Evolutionary conservation across 2,329 filamentous ascomycete genomes (phyloP), one percentile per base, ranked within the genome.

Genomic region (Botryotinia calthae): DNA sequence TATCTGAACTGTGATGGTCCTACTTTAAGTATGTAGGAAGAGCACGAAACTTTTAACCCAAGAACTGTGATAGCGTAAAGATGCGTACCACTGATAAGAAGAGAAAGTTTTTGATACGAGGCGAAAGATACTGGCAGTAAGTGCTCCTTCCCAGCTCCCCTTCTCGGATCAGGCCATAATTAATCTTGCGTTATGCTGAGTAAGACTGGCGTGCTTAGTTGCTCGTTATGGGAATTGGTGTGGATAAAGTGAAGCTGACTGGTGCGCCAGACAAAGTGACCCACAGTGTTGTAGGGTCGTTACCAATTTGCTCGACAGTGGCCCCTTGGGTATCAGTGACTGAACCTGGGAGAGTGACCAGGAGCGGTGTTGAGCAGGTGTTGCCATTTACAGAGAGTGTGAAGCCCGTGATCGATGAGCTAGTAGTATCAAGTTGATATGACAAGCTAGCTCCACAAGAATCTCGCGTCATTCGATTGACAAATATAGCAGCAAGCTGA

Each of bases 241-340:
- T 75, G 37, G 64, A 73, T 5, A 78, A 70, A 31, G 80, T 83
- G 73, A 86, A 83, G 1, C 82, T 84, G 20, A 86, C 83, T 0
- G 86, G 79, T 0, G 81, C 79, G 3, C 86, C 86, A 22, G 81
- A 79, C 69, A 88, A 78, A 31, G 79, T 81, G 37, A 85, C 83
- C 85, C 85, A 87, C 69, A 86, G 80, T 2, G 86, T 87, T 61
- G 84, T 77, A 7, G 86, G 85, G 79, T 88, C 86, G 59, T 77
- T 84, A 25, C 88, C 89, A 79, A 88, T 80, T 77, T 90, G 87
- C 63, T 79, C 78, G 25, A 61, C 73, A 40, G 69, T 76, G 28
- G 72, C 74, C 20, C 75, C 74, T 76, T 75, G 42, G 7, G 75
- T 75, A 48, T 74, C 54, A 7, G 71, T 76, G 3, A 78, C 76